Evolutionary conservation across 257 asterid species (phyloP).

Genomic region (Misopates orontium): DNA sequence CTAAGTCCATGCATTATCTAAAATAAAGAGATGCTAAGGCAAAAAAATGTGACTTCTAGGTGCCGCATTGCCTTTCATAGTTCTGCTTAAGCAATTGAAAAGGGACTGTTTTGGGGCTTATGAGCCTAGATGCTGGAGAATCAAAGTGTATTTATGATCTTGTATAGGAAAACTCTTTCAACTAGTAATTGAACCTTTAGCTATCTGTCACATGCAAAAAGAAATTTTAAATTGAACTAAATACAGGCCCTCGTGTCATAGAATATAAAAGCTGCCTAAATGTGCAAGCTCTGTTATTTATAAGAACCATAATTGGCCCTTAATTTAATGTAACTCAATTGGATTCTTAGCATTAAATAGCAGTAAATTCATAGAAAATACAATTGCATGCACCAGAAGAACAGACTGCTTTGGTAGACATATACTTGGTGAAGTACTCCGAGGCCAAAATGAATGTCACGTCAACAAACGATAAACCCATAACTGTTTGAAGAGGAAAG

Average conservation of each 20-base stretch:
- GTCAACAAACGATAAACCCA: no score
- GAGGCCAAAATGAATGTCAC: no score
- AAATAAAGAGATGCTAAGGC: not conserved
- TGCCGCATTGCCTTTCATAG: constrained; percentile 6
- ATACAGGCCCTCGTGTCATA: not conserved
- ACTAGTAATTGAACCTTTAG: not conserved
- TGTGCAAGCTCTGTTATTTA: no score
- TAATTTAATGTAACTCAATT: no score
- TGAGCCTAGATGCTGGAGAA: not conserved
- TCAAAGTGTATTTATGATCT: not conserved
- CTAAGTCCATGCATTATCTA: constrained; percentile 20
- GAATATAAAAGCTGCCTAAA: not conserved
- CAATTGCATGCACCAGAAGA: no score
- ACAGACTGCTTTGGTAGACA: no score
- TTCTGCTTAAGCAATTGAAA: not conserved
- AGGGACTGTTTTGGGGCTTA: not conserved
- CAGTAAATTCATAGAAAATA: no score
- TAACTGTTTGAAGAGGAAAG: no score
- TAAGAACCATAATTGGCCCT: no score
- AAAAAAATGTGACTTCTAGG: not conserved
- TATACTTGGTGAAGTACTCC: no score
- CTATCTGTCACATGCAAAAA: no score
- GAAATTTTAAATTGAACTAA: not conserved
- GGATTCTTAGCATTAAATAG: no score
- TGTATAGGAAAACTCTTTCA: not conserved